Conservation (phyloP, 2,329 filamentous ascomycete species). For the Colletotrichum agaves region DNA sequence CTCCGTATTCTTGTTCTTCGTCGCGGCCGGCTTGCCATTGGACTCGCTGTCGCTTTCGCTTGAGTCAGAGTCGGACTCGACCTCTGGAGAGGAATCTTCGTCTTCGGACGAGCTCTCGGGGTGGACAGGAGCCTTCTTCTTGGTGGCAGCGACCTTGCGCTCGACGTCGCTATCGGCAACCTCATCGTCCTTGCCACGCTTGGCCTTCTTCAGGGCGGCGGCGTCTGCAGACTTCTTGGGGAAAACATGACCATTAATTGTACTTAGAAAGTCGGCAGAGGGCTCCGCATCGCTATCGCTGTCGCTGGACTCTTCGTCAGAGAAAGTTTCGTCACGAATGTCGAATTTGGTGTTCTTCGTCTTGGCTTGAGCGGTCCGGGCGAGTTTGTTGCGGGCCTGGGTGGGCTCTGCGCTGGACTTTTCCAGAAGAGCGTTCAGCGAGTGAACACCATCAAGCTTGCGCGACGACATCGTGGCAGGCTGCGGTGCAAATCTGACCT, state of each 20-base stretch:
- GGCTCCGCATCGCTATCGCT: constrained; percentile 19
- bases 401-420: constrained; percentile 18
- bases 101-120: constrained; percentile 38
- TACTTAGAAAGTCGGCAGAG: constrained; percentile 9
- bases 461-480: constrained; percentile 34
- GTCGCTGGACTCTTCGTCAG: constrained; percentile 42
- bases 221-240: constrained; percentile 22
- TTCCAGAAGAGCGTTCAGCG: constrained; percentile 28
- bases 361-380: constrained; percentile 32
- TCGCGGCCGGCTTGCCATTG: constrained; percentile 34
- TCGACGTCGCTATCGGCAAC: constrained; percentile 57
- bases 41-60: constrained; percentile 45
- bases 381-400: constrained; percentile 21
- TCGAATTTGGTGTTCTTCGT: constrained; percentile 39
- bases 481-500: constrained; percentile 8
- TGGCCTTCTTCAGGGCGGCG: constrained; percentile 32
- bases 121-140: constrained; percentile 40
- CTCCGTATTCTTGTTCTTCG: constrained; percentile 36
- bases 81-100: constrained; percentile 39
- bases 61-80: constrained; percentile 38
- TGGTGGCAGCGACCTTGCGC: constrained; percentile 40
- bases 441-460: constrained; percentile 35
- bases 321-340: constrained; percentile 31
- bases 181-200: constrained; percentile 49
- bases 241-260: constrained; percentile 28